A percentile compares a stretch with the other conserved stretches of the same genome.
Evolutionary conservation across 139 green algal species (phyloP).

Genomic region (Volvox africanus): DNA sequence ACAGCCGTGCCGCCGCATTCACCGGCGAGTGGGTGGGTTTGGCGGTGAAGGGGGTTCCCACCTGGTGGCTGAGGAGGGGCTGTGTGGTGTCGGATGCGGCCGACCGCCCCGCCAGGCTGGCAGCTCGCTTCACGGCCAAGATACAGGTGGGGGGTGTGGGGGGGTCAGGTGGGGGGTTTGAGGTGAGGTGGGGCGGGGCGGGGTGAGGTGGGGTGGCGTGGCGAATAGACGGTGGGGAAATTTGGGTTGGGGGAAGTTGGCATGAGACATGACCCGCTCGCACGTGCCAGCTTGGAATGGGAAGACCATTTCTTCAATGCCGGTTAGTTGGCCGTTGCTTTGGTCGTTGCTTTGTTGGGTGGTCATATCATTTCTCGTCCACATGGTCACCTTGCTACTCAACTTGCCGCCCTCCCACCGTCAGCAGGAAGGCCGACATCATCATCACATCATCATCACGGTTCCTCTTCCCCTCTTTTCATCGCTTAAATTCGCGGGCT

Average conservation of each 20-base stretch:
- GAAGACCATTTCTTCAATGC: too few relatives aligned
- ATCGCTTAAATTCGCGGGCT: too few relatives aligned
- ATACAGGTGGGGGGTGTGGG: neutral
- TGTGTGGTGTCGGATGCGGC: slow-evolving; percentile 80
- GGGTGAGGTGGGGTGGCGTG: neutral
- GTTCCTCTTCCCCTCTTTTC: too few relatives aligned
- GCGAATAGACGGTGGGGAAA: neutral
- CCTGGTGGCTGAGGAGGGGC: slow-evolving; percentile 75
- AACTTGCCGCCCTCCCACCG: too few relatives aligned
- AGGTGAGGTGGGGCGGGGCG: neutral
- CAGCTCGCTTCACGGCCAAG: slow-evolving; percentile 73
- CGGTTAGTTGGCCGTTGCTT: too few relatives aligned
- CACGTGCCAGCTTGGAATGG: too few relatives aligned
- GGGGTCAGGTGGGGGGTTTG: neutral
- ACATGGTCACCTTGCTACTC: too few relatives aligned
- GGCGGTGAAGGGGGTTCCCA: slow-evolving; percentile 72
- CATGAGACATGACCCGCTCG: too few relatives aligned
- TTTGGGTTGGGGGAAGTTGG: neutral
- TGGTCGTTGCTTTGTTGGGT: too few relatives aligned
- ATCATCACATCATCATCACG: too few relatives aligned
- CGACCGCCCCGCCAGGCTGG: slow-evolving; percentile 76
- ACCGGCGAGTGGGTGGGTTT: slow-evolving; percentile 89
- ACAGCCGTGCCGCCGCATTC: slow-evolving; percentile 38
- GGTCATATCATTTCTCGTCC: too few relatives aligned
- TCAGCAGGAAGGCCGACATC: too few relatives aligned